Conservation (phyloP, 106 monocot genomes). For the Dendrobium nobile region DNA sequence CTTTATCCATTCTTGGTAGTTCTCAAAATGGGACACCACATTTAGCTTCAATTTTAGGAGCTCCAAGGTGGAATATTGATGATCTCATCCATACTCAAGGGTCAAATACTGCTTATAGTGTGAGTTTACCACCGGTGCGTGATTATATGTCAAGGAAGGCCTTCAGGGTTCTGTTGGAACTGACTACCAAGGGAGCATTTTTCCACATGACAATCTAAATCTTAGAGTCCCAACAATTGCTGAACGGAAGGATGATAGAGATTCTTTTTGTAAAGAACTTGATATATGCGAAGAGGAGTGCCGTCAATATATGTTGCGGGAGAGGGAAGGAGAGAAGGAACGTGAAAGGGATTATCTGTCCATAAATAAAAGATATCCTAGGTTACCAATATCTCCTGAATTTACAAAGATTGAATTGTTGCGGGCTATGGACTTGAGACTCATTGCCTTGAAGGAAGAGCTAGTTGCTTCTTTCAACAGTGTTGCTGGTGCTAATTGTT, state of each 20-base stretch:
- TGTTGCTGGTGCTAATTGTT: conserved; percentile 46
- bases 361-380: conserved; percentile 75
- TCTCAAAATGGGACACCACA: conserved; percentile 52
- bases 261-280: conserved; percentile 52
- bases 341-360: conserved; percentile 81
- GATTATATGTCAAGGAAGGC: conserved; percentile 47
- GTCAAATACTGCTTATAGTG: conserved; percentile 43
- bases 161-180: too few relatives aligned
- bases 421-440: conserved; percentile 63
- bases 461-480: conserved; percentile 31
- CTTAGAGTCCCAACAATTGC: conserved; percentile 40
- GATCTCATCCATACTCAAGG: conserved; percentile 53
- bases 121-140: conserved; percentile 72
- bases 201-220: background rate
- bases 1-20: conserved; percentile 20
- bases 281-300: conserved; percentile 75
- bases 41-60: conserved; percentile 62
- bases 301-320: conserved; percentile 33
- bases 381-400: conserved; percentile 66
- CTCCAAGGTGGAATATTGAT: conserved; percentile 58
- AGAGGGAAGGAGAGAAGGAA: conserved; percentile 26
- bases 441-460: conserved; percentile 63
- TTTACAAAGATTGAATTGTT: conserved; percentile 89
- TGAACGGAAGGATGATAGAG: conserved; percentile 59
- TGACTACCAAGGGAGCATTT: too few relatives aligned